Percentiles rank a stretch among this genome's conserved stretches.
Evolutionary conservation across 164 flowering plant genomes (phyloP).

Genomic region (Akebia trifoliata): DNA sequence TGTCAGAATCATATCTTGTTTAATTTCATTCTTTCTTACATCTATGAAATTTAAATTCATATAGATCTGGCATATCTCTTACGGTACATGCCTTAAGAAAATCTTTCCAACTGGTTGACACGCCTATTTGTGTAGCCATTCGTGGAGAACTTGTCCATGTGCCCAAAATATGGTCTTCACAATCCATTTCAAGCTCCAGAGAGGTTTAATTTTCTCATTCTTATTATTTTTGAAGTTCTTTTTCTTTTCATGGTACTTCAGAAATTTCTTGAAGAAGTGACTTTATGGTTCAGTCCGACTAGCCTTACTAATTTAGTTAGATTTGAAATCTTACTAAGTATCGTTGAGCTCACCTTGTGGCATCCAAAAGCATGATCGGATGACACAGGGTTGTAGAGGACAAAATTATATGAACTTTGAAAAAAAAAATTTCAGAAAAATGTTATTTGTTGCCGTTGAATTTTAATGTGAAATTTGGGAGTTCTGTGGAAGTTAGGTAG

Average conservation of each 20-base stretch:
- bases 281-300: not conserved
- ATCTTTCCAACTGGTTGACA: not conserved
- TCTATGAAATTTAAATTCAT: not conserved
- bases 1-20: too few species aligned
- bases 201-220: conserved; percentile 42
- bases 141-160: conserved; percentile 86
- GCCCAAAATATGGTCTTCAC: conserved; percentile 93
- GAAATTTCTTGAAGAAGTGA: not conserved
- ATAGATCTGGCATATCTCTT: not conserved
- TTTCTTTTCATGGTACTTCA: not conserved
- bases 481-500: too few species aligned
- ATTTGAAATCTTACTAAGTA: too few species aligned
- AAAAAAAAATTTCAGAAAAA: not conserved
- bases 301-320: too few species aligned
- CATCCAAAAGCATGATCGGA: too few species aligned
- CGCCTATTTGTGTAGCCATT: conserved; percentile 58
- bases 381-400: too few species aligned
- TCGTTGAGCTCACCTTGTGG: too few species aligned
- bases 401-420: too few species aligned
- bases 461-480: too few species aligned
- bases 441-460: too few species aligned
- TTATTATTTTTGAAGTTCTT: not conserved
- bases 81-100: not conserved
- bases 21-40: not conserved
- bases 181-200: conserved; percentile 92